phyloP scores from a whole-genome alignment of 768 basidiomycete genomes.

The Hemileccinum impolitum region DNA sequence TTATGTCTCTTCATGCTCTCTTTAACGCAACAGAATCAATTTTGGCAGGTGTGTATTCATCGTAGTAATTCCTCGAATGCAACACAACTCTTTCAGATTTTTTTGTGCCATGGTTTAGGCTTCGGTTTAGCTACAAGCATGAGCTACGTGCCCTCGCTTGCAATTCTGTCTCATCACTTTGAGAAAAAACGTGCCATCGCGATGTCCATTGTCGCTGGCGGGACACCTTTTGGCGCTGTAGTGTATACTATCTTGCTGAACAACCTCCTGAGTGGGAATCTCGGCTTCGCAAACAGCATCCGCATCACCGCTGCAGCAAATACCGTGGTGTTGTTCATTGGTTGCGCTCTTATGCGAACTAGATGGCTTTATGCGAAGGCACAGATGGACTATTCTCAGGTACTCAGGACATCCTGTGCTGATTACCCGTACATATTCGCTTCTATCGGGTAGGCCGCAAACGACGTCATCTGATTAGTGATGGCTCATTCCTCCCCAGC shows the following conservation, averaged over 20 bases:
- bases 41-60: conserved; percentile 33
- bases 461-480: not conserved
- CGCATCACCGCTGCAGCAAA: conserved; percentile 43
- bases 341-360: conserved; percentile 36
- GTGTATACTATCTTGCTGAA: conserved; percentile 30
- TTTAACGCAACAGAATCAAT: conserved; percentile 34
- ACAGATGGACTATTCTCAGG: conserved; percentile 12
- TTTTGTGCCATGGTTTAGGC: conserved; percentile 36
- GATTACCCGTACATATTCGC: conserved; percentile 26
- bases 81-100: conserved; percentile 33
- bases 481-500: conserved; percentile 6
- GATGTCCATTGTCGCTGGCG: conserved; percentile 39
- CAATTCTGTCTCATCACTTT: conserved; percentile 47
- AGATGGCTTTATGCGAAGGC: conserved; percentile 30
- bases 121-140: conserved; percentile 45
- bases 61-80: conserved; percentile 12
- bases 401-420: conserved; percentile 14
- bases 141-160: conserved; percentile 40
- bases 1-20: conserved; percentile 45
- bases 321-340: conserved; percentile 35
- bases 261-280: conserved; percentile 10
- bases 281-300: conserved; percentile 43
- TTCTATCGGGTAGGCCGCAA: conserved; percentile 19
- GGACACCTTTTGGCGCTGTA: conserved; percentile 31
- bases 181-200: conserved; percentile 36